Conservation (phyloP, 148 eudicot genomes). For the Rhododendron kiyosumense region DNA sequence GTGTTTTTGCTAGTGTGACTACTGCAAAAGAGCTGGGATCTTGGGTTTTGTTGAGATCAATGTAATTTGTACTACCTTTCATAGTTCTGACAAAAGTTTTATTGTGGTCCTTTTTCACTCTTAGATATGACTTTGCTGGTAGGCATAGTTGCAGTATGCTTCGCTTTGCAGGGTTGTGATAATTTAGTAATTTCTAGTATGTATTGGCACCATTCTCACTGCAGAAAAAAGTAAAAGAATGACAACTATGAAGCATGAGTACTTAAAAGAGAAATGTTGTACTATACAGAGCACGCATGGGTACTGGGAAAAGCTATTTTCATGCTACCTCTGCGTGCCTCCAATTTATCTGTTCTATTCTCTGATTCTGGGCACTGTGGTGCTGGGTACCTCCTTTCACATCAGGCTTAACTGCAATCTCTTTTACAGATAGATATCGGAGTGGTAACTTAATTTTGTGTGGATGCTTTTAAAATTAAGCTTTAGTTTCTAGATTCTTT, state of each 20-base stretch:
- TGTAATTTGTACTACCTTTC: neutral
- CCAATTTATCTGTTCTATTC: neutral
- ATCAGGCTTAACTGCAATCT: neutral
- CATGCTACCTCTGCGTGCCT: neutral
- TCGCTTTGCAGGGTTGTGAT: neutral
- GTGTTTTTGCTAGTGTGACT: neutral
- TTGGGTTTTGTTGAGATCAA: neutral
- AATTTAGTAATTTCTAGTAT: neutral
- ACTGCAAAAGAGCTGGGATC: neutral
- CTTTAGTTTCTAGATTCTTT: neutral
- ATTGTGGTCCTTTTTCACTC: neutral
- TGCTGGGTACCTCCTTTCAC: neutral
- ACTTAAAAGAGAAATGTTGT: neutral
- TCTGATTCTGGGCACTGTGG: neutral
- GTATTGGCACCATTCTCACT: neutral
- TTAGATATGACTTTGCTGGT: neutral
- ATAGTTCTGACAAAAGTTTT: neutral
- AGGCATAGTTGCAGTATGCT: neutral
- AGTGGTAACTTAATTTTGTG: neutral
- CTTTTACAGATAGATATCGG: neutral
- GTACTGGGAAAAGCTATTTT: neutral
- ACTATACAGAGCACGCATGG: neutral
- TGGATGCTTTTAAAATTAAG: neutral
- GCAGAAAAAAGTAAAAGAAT: neutral
- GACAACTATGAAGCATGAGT: neutral